Evolutionary conservation across 352 stramenopile species (phyloP).

Genomic region (Phytophthora citricola): DNA sequence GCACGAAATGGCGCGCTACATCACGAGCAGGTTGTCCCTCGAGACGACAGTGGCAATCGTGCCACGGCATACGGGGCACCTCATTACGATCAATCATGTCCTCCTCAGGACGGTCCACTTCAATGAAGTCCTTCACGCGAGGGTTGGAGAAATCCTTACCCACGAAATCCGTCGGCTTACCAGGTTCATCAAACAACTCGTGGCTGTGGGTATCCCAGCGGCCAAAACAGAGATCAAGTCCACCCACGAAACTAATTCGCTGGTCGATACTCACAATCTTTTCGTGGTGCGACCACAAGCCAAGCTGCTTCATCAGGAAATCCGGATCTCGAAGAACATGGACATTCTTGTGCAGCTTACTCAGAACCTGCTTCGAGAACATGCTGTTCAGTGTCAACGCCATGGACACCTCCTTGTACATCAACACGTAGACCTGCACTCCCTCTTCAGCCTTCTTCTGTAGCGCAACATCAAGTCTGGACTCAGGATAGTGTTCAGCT

Average conservation of each 20-base stretch:
- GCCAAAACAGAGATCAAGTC: constrained; percentile 91
- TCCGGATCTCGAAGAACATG: constrained; percentile 90
- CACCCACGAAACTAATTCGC: constrained; percentile 88
- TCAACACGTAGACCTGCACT: constrained; percentile 91
- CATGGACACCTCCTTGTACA: constrained; percentile 92
- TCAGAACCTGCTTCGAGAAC: constrained; percentile 79
- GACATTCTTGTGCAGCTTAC: constrained; percentile 78
- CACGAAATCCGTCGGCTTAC: constrained; percentile 60
- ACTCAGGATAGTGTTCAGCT: constrained; percentile 60
- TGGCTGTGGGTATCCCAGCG: constrained; percentile 84
- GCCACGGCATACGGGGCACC: constrained; percentile 87
- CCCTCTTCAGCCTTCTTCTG: constrained; percentile 80
- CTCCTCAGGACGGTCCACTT: constrained; percentile 74
- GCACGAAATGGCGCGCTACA: constrained; percentile 87
- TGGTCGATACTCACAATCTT: constrained; percentile 94
- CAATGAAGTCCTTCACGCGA: constrained; percentile 85
- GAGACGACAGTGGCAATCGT: constrained; percentile 85
- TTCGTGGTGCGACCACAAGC: constrained; percentile 92
- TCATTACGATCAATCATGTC: constrained; percentile 80
- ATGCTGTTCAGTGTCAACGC: constrained; percentile 87
- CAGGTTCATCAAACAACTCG: constrained; percentile 69
- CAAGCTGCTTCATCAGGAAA: constrained; percentile 89
- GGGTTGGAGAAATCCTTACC: constrained; percentile 90
- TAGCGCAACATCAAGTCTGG: constrained; percentile 69
- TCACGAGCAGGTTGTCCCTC: constrained; percentile 82